Conservation (phyloP, 768 basidiomycete genomes). For the Termitomyces sp. region DNA sequence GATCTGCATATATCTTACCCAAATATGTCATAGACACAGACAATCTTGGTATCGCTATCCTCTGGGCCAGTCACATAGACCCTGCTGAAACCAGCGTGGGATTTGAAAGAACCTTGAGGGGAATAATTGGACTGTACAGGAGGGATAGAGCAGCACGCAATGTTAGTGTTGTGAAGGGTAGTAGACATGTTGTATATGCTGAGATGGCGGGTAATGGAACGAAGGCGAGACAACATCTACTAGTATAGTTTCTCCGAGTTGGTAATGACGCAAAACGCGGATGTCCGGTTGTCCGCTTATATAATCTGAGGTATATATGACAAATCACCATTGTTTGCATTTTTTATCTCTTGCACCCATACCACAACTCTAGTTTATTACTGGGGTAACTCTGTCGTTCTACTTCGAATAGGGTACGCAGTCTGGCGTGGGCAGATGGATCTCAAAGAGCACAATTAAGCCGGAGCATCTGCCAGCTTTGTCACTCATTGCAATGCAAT, state of each 20-base stretch:
- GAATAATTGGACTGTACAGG: conserved; percentile 47
- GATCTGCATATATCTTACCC: conserved; percentile 28
- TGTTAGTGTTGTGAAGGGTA: conserved; percentile 31
- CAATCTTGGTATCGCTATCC: conserved; percentile 41
- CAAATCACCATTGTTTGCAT: neutral
- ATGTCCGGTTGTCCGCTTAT: neutral
- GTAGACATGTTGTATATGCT: conserved; percentile 29
- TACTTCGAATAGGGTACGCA: conserved; percentile 47
- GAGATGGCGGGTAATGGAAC: conserved; percentile 33
- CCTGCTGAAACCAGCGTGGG: conserved; percentile 42
- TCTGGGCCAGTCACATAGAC: conserved; percentile 48
- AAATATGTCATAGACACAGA: conserved; percentile 61
- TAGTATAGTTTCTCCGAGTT: neutral
- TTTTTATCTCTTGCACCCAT: conserved; percentile 21
- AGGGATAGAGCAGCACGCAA: conserved; percentile 50
- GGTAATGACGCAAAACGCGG: neutral
- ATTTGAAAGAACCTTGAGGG: conserved; percentile 43
- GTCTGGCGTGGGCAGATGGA: conserved; percentile 36
- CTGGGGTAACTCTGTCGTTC: conserved; percentile 51
- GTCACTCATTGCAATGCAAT: conserved; percentile 29
- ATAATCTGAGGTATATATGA: conserved; percentile 2
- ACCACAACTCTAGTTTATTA: conserved; percentile 24
- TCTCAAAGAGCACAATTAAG: conserved; percentile 62
- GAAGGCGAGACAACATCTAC: conserved; percentile 26
- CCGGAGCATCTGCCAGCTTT: conserved; percentile 59